A percentile compares a stretch with the other conserved stretches of the same genome.
phyloP scores from a whole-genome alignment of 208 protist genomes.

The Trypanosoma platydactyli region DNA sequence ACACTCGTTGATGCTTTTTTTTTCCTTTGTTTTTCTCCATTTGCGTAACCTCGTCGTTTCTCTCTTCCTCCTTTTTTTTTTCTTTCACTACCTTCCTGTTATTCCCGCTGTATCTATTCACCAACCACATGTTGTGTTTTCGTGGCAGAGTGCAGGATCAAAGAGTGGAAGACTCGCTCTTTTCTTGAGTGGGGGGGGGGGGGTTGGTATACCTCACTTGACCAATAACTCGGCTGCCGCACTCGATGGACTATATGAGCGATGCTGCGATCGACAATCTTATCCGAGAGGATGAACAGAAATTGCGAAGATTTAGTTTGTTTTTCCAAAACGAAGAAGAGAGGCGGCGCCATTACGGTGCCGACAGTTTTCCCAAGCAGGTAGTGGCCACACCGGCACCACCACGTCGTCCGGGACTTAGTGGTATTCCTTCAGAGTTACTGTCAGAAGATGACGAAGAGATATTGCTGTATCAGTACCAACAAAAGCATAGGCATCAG shows the following conservation, averaged over 20 bases:
- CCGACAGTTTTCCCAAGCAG: neutral
- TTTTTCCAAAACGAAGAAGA: conserved; percentile 13
- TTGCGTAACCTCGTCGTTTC: conserved; percentile 7
- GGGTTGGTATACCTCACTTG: neutral
- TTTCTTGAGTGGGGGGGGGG: too few relatives aligned
- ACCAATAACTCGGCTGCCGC: too few relatives aligned
- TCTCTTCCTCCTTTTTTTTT: conserved; percentile 9
- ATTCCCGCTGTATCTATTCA: too few relatives aligned
- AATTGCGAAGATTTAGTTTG: conserved; percentile 3
- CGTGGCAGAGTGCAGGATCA: too few relatives aligned
- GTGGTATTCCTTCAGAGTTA: neutral
- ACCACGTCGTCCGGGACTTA: neutral
- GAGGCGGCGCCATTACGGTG: conserved; percentile 9
- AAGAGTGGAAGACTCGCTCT: too few relatives aligned
- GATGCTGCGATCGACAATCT: conserved; percentile 24
- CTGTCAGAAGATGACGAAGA: conserved; percentile 22
- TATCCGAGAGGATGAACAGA: conserved; percentile 25
- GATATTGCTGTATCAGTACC: conserved; percentile 33
- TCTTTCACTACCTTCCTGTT: too few relatives aligned
- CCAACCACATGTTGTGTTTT: too few relatives aligned
- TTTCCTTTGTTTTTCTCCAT: conserved; percentile 17
- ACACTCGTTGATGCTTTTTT: conserved; percentile 20
- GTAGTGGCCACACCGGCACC: neutral
- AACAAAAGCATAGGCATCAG: neutral
- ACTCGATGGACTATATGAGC: neutral